phyloP scores from a whole-genome alignment of 1,284 basidiomycete species.

The Entoloma clypeatum region DNA sequence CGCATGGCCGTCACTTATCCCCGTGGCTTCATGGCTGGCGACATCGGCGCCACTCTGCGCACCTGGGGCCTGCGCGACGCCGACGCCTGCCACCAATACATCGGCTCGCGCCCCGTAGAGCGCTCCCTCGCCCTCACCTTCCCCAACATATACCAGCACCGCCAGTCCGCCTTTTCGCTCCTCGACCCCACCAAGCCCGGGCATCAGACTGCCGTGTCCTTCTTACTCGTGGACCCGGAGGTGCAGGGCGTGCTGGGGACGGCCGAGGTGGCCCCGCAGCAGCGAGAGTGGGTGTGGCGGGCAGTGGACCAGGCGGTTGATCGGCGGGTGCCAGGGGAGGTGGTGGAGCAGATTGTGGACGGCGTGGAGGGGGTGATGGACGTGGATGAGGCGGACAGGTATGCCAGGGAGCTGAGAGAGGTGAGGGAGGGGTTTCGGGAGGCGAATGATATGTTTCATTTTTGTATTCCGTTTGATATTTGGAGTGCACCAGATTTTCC shows the following conservation, averaged over 20 bases:
- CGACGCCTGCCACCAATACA: constrained; percentile 44
- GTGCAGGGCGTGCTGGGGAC: constrained; percentile 39
- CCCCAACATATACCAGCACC: constrained; percentile 54
- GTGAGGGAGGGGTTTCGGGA: constrained; percentile 35
- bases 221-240: constrained; percentile 48
- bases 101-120: constrained; percentile 37
- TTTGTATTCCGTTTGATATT: constrained; percentile 47
- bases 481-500: constrained; percentile 28
- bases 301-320: constrained; percentile 34
- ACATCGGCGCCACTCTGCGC: constrained; percentile 40
- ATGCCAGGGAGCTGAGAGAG: constrained; percentile 29
- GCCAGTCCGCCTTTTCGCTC: constrained; percentile 33
- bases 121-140: constrained; percentile 41
- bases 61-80: constrained; percentile 47
- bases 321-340: constrained; percentile 37
- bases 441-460: constrained; percentile 40
- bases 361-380: constrained; percentile 32
- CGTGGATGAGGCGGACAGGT: constrained; percentile 34
- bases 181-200: constrained; percentile 35
- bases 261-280: constrained; percentile 41
- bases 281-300: constrained; percentile 38
- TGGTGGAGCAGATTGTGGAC: constrained; percentile 40
- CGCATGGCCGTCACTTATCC: constrained; percentile 49
- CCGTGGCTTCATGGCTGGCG: constrained; percentile 36
- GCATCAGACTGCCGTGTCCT: constrained; percentile 34